Base-by-base conservation (phyloP, 768 basidiomycete species). In the Russula compacta region DNA sequence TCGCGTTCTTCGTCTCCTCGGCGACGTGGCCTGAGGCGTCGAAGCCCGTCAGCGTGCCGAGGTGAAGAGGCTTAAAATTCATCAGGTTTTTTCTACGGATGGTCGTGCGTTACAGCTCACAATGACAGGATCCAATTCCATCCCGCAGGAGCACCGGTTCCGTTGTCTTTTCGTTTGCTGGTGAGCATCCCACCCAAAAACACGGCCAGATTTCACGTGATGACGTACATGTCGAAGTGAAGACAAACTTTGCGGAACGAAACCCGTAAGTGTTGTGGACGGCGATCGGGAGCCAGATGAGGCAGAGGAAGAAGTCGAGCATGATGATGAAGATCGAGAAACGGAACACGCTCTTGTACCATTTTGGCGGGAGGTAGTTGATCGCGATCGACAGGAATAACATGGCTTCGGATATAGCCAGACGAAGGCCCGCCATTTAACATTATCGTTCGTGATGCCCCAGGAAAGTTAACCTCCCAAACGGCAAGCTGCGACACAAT, bases 111-210 rank as follows among this genome's bases (percentile, higher is more conserved):
- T 4, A 29, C 9, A 19, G 73, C 81, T 53, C 66, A 91, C 90
- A 92, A 91, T 4, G 87, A 91, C 42, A 97, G 73, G 15, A 92
- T 80, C 90, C 90, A 95, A 68, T 94, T 95, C 94, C 92, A 95
- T 5, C 81, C 90, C 9, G 87, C 76, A 21, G 89, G 81, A 3
- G 92, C 92, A 0, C 89, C 89, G 0, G 92, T 94, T 32, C 91
- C 92, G 67, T 95, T 95, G 72, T 91, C 90, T 92, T 92, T 35
- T n/a, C 49, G n/a, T 36, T 14, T 59, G 29, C 39, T 29, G 60
- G 51, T 49, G 35, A 48, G 14, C 14, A 21, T n/a, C 10, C 40
- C 3, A 14, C 35, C 50, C 0, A 15, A 32, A 24, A 39, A 14
- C 10, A 6, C 21, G 36, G 24, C 24, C 24, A 44, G 33, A 46